phyloP scores from a whole-genome alignment of 176 grass and related monocot genomes.

The Oropetium thomaeum region DNA sequence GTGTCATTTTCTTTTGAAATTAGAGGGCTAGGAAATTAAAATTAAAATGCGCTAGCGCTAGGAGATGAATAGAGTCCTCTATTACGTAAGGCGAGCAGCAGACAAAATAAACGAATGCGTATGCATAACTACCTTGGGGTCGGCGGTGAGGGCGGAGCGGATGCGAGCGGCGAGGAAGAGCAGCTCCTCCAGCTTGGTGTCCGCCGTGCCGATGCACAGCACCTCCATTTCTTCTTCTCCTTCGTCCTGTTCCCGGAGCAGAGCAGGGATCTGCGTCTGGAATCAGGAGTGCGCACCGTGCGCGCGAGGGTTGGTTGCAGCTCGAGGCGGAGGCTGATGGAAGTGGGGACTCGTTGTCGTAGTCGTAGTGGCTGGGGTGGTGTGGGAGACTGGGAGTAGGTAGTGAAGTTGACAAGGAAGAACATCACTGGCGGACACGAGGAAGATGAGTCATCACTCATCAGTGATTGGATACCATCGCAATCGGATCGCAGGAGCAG shows the following conservation, averaged over 20 bases:
- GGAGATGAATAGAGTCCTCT: neutral
- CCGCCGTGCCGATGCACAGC: slow-evolving; percentile 82
- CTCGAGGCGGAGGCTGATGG: too few relatives aligned
- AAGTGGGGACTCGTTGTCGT: too few relatives aligned
- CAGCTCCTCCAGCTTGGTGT: slow-evolving; percentile 94
- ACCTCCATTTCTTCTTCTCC: slow-evolving; percentile 39
- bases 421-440: too few relatives aligned
- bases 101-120: neutral
- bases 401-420: too few relatives aligned
- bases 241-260: neutral
- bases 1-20: neutral
- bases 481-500: too few relatives aligned
- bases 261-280: slow-evolving; percentile 22
- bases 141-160: slow-evolving; percentile 43
- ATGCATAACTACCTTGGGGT: slow-evolving; percentile 16
- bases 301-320: too few relatives aligned
- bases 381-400: too few relatives aligned
- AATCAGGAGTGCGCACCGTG: neutral
- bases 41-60: neutral
- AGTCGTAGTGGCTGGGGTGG: too few relatives aligned
- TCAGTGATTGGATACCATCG: too few relatives aligned
- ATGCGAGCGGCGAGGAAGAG: slow-evolving; percentile 63
- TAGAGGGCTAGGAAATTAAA: too few relatives aligned
- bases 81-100: too few relatives aligned
- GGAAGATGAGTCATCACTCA: too few relatives aligned